Evolutionary conservation across 148 eudicot genomes (phyloP).

Genomic region (Beta vulgaris): DNA sequence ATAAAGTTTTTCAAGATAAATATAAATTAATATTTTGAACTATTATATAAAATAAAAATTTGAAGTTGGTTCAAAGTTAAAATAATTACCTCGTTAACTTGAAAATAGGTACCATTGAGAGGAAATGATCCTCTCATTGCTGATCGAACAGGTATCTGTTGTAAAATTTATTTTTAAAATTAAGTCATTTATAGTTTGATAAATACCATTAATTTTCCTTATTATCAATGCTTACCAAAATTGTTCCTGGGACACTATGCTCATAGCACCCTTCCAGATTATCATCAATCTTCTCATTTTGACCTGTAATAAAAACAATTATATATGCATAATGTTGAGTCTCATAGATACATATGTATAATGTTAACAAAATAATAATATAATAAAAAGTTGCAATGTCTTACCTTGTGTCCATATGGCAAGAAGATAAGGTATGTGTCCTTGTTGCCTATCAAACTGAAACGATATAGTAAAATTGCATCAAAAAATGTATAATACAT

Average conservation of each 20-base stretch:
- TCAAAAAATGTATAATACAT: too few relatives aligned
- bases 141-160: slow-evolving; percentile 70
- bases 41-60: too few relatives aligned
- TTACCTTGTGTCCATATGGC: slow-evolving; percentile 67
- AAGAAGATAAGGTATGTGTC: slow-evolving; percentile 55
- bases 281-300: slow-evolving; percentile 14
- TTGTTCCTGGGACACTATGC: slow-evolving; percentile 49
- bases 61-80: too few relatives aligned
- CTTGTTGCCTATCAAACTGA: slow-evolving; percentile 19
- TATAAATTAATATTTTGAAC: too few relatives aligned
- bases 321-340: too few relatives aligned
- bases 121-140: slow-evolving; percentile 67
- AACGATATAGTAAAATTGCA: background rate
- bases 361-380: too few relatives aligned
- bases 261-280: slow-evolving; percentile 22
- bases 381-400: too few relatives aligned
- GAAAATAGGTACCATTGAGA: slow-evolving; percentile 77
- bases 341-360: too few relatives aligned
- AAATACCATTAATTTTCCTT: too few relatives aligned
- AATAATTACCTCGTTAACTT: slow-evolving; percentile 66
- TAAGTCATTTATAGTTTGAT: too few relatives aligned
- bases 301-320: too few relatives aligned
- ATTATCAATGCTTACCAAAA: slow-evolving; percentile 61
- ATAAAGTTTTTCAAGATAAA: too few relatives aligned
- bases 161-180: background rate